These are phyloP conservation scores for Xylaria intraflava DNA, from an alignment of 495 filamentous ascomycete genomes.

Conservation along the genomic window DNA sequence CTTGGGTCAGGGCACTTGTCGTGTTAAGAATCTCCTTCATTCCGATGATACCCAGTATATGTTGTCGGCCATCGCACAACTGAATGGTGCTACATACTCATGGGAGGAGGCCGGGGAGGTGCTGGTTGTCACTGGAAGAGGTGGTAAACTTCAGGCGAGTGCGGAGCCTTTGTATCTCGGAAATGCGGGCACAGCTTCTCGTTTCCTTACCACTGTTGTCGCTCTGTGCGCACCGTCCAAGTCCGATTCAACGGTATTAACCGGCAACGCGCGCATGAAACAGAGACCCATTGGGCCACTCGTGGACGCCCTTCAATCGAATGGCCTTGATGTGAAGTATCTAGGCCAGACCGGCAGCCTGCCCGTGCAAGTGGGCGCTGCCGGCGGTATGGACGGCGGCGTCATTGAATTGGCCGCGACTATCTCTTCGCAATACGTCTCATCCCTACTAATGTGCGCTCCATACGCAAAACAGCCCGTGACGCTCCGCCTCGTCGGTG, in stretches of 20 bases:
- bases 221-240: conserved; percentile 65
- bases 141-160: conserved; percentile 74
- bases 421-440: conserved; percentile 95
- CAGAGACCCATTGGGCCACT: conserved; percentile 86
- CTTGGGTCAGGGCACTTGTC: conserved; percentile 77
- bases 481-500: conserved; percentile 80
- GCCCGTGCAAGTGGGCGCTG: conserved; percentile 75
- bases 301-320: conserved; percentile 82
- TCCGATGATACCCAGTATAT: conserved; percentile 97
- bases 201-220: conserved; percentile 91
- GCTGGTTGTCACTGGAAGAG: conserved; percentile 83
- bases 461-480: conserved; percentile 93
- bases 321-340: conserved; percentile 78
- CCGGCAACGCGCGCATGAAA: conserved; percentile 96
- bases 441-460: conserved; percentile 92
- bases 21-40: conserved; percentile 85
- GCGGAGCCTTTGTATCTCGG: conserved; percentile 78
- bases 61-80: conserved; percentile 75
- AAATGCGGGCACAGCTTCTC: conserved; percentile 92
- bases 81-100: conserved; percentile 84
- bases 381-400: conserved; percentile 82
- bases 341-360: conserved; percentile 73
- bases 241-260: conserved; percentile 67
- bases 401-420: conserved; percentile 88
- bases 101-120: conserved; percentile 93